Percentiles rank a stretch among this genome's conserved stretches.
Evolutionary conservation across 805 yeast species (phyloP).

Genomic region (Debaryomyces maramus): DNA sequence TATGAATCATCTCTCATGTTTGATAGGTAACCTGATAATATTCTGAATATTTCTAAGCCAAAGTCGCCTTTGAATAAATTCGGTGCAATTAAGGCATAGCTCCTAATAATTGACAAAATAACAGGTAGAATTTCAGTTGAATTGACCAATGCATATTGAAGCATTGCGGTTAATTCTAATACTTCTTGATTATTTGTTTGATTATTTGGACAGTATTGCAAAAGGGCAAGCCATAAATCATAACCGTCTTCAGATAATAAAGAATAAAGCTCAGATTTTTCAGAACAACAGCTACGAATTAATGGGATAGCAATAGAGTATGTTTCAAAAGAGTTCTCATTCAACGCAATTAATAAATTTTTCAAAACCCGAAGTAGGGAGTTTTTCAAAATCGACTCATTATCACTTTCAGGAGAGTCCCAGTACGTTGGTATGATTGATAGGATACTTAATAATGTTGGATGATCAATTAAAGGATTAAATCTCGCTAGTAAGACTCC

Average conservation of each 20-base stretch:
- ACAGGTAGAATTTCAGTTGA: slow-evolving; percentile 76
- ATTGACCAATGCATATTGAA: slow-evolving; percentile 59
- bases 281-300: slow-evolving; percentile 62
- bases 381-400: slow-evolving; percentile 40
- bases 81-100: slow-evolving; percentile 56
- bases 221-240: slow-evolving; percentile 74
- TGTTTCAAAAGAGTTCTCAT: slow-evolving; percentile 48
- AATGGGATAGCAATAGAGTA: slow-evolving; percentile 65
- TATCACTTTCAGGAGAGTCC: slow-evolving; percentile 56
- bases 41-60: slow-evolving; percentile 45
- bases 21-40: slow-evolving; percentile 53
- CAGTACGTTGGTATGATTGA: slow-evolving; percentile 68
- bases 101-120: slow-evolving; percentile 58
- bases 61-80: slow-evolving; percentile 36
- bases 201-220: slow-evolving; percentile 57
- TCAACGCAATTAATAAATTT: slow-evolving; percentile 56
- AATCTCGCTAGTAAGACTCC: slow-evolving; percentile 61
- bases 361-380: slow-evolving; percentile 53
- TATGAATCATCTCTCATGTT: slow-evolving; percentile 72
- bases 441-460: slow-evolving; percentile 52
- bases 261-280: slow-evolving; percentile 38
- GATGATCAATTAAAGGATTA: slow-evolving; percentile 59
- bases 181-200: slow-evolving; percentile 37
- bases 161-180: slow-evolving; percentile 46
- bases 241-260: slow-evolving; percentile 81